A percentile compares a stretch with the other conserved stretches of the same genome.
phyloP scores from a whole-genome alignment of 164 flowering plant species.

The Vitis riparia region DNA sequence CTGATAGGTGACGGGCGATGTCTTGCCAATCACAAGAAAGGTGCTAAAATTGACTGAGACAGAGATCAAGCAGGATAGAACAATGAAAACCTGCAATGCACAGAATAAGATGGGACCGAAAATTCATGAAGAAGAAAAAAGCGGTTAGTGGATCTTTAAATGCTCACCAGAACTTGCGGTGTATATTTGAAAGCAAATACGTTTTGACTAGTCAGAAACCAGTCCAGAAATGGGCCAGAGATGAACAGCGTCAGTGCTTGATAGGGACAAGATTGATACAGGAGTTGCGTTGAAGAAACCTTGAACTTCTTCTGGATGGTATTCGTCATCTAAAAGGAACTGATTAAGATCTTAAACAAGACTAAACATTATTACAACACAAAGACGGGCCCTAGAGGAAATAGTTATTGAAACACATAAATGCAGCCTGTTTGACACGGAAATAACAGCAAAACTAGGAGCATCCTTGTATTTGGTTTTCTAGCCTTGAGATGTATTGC shows the following conservation, averaged over 20 bases:
- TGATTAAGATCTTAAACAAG: conserved; percentile 52
- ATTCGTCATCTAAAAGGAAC: conserved; percentile 78
- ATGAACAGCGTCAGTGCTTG: conserved; percentile 81
- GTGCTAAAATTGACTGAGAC: conserved; percentile 98
- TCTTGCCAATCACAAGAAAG: conserved; percentile 94
- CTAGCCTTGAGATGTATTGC: too few relatives aligned
- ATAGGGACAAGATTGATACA: conserved; percentile 92
- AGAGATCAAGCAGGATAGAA: conserved; percentile 89
- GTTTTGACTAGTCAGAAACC: conserved; percentile 70
- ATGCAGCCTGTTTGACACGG: too few relatives aligned
- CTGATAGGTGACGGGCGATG: conserved; percentile 97
- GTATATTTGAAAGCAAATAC: conserved; percentile 92
- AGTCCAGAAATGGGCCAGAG: conserved; percentile 85
- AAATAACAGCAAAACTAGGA: too few relatives aligned
- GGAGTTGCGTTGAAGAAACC: conserved; percentile 93
- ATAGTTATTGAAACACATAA: background rate
- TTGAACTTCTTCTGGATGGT: conserved; percentile 94
- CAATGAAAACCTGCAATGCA: conserved; percentile 82
- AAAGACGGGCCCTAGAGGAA: conserved; percentile 28
- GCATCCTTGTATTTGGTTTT: too few relatives aligned
- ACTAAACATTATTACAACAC: conserved; percentile 6
- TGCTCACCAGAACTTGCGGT: conserved; percentile 82
- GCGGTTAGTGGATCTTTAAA: background rate
- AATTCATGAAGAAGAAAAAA: background rate
- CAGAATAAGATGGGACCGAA: background rate